Base-by-base conservation (phyloP, 805 yeast species). In the Candida ovalis region DNA sequence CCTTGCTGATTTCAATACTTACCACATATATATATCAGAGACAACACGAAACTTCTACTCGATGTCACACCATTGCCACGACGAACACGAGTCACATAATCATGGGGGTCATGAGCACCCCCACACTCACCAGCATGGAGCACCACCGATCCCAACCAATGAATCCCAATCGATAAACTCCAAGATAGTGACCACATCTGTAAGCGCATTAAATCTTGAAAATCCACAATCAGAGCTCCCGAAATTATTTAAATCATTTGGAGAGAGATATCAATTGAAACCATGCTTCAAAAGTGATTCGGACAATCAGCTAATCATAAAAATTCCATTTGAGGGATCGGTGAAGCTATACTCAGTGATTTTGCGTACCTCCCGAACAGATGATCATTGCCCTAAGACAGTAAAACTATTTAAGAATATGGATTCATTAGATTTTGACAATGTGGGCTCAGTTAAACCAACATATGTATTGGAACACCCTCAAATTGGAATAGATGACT, bases 281-380 rank as follows among this genome's bases (percentile, higher is more conserved):
- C 81, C 70, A 53, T 68, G 33, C 58, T 67, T 70, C 61, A 82
- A 41, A 69, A 79, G 65, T 1, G 97, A 91, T 62, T 81, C 86
- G 2, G 98, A 92, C 60, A 80, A 84, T 49, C 97, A 92, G 62
- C 54, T 91, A 55, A 77, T 91, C 28, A 55, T 92, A 28, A 77
- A 80, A 45, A 78, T 92, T 25, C 97, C 97, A 25, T 92, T 92
- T 59, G 81, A 84, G 1, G 57, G 59, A 4, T 70, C 77, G 22
- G 89, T 87, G 37, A 88, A 84, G 61, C 66, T 92, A 32, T 87
- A 80, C 61, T 86, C 96, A 2, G 55, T 92, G 1, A 78, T 86
- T 2, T 52, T 92, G 10, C 74, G 96, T 54, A 76, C 90, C 0
- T 73, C 81, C 47, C 82, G 81, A 1, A 78, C 75, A 40, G 66